Percentiles rank a stretch among this genome's conserved stretches.
These are phyloP conservation scores for Daldinia concentrica DNA, from an alignment of 495 filamentous ascomycete genomes.

Conservation along the genomic window DNA sequence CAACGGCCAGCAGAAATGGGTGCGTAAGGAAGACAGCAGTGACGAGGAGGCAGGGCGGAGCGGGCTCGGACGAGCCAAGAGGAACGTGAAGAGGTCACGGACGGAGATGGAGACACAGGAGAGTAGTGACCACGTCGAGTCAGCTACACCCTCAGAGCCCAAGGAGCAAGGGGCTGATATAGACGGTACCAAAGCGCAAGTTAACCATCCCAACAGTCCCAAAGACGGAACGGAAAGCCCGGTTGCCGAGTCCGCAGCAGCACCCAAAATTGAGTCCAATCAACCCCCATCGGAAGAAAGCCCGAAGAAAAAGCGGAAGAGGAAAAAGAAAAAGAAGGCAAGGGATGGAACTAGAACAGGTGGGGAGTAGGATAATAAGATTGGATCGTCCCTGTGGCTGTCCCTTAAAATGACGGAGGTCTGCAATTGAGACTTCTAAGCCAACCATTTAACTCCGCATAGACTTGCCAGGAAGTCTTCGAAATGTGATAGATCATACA, in stretches of 20 bases:
- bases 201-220: neutral
- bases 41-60: conserved; percentile 72
- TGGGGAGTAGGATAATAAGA: conserved; percentile 20
- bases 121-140: conserved; percentile 4
- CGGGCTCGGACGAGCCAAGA: conserved; percentile 60
- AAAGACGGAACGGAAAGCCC: conserved; percentile 10
- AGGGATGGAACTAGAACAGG: conserved; percentile 35
- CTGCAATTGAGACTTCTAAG: neutral
- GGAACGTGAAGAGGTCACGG: conserved; percentile 43
- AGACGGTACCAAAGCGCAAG: conserved; percentile 20
- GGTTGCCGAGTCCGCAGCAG: neutral
- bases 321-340: conserved; percentile 53
- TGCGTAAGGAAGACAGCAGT: conserved; percentile 54
- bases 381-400: neutral
- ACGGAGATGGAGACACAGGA: conserved; percentile 15
- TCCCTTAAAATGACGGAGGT: neutral
- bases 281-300: conserved; percentile 24
- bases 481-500: conserved; percentile 26
- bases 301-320: conserved; percentile 65
- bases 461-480: neutral
- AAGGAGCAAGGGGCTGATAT: neutral
- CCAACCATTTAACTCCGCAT: neutral
- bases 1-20: conserved; percentile 23
- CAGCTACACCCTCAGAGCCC: neutral
- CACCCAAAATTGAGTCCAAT: neutral